phyloP scores from a whole-genome alignment of 2,329 filamentous ascomycete genomes.

The Alternaria sp. region DNA sequence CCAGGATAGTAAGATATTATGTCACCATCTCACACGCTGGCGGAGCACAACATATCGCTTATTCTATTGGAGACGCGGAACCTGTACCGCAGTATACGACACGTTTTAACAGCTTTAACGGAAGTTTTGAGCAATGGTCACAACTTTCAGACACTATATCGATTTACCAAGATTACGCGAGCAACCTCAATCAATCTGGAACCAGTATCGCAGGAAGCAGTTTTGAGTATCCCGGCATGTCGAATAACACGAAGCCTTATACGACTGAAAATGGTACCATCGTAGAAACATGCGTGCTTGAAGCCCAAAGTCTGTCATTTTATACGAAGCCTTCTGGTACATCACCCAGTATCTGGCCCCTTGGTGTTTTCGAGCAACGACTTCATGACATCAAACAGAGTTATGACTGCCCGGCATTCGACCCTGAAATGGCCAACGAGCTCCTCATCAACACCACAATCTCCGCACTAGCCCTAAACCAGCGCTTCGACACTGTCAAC shows the following conservation, averaged over 20 bases:
- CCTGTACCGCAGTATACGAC: accelerated
- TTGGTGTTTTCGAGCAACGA: not conserved
- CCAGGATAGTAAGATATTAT: not conserved
- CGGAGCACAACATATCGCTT: not conserved
- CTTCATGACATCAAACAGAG: accelerated
- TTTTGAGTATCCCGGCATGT: not conserved
- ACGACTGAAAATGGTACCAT: accelerated
- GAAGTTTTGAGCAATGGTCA: not conserved
- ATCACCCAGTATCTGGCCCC: too few relatives aligned
- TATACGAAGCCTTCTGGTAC: too few relatives aligned
- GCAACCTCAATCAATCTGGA: not conserved
- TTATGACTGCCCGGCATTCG: not conserved
- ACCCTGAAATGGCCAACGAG: not conserved
- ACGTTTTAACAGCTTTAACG: not conserved
- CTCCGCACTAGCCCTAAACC: not conserved
- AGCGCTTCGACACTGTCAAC: not conserved
- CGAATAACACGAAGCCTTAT: accelerated
- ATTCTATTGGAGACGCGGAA: not conserved
- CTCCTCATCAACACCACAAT: not conserved
- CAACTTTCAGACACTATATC: not conserved
- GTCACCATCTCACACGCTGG: not conserved
- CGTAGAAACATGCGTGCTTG: not conserved
- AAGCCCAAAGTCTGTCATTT: too few relatives aligned
- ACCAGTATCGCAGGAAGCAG: accelerated
- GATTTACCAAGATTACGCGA: accelerated